These are phyloP conservation scores for Nowakowskiella sp. DNA, from an alignment of 192 early-diverging fungal genomes.

Conservation along the genomic window DNA sequence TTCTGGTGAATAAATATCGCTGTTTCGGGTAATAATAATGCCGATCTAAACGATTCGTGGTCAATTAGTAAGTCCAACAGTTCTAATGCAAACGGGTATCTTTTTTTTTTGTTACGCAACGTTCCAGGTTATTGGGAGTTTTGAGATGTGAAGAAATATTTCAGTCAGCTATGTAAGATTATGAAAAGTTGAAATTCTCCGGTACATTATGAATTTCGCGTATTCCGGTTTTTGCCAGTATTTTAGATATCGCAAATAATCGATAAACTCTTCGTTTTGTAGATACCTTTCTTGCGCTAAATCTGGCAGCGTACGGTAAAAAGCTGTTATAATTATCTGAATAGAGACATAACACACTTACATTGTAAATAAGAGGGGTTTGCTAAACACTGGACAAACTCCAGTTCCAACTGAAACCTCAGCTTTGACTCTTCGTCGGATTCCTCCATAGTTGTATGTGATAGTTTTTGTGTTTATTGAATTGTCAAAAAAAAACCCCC, in stretches of 20 bases:
- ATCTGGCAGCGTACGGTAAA: slow-evolving; percentile 18
- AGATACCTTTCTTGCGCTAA: slow-evolving; percentile 86
- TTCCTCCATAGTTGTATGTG: no score
- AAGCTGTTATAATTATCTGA: background rate
- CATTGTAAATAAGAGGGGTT: slow-evolving; percentile 92
- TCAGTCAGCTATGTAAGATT: slow-evolving; percentile 1
- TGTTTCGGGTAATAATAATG: slow-evolving; percentile 62
- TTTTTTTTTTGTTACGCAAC: no score
- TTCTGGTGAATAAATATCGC: slow-evolving; percentile 66
- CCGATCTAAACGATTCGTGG: slow-evolving; percentile 68
- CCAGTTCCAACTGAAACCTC: slow-evolving; percentile 85
- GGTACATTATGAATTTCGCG: slow-evolving; percentile 77
- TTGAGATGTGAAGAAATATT: background rate
- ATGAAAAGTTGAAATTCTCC: background rate
- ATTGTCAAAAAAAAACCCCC: no score
- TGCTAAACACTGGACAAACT: slow-evolving; percentile 90
- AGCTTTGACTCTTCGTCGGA: background rate
- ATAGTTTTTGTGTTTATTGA: no score
- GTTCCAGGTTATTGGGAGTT: background rate
- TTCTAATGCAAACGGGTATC: slow-evolving; percentile 79
- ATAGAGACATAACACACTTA: slow-evolving; percentile 28
- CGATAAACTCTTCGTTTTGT: slow-evolving; percentile 73
- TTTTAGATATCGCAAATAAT: slow-evolving; percentile 82
- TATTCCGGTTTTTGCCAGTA: slow-evolving; percentile 90
- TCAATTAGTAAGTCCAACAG: slow-evolving; percentile 77